phyloP scores from a whole-genome alignment of 495 filamentous ascomycete species.

The Daldinia bambusicola region DNA sequence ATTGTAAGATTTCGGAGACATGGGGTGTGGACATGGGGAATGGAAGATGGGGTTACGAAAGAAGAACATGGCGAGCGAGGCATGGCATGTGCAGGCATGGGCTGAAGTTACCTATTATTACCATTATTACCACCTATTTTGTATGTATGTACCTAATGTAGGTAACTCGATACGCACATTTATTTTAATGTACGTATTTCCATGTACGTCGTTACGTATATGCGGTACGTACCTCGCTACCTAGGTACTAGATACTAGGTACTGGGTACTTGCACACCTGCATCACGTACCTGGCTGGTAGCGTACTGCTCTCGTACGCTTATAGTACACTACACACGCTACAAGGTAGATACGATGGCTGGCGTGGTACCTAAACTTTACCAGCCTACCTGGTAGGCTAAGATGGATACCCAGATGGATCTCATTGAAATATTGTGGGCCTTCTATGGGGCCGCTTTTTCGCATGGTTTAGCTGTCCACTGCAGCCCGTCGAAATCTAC shows the following conservation, averaged over 20 bases:
- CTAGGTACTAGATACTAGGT: too few relatives aligned
- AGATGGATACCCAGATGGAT: conserved; percentile 43
- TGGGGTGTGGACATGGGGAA: conserved; percentile 27
- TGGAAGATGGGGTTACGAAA: conserved; percentile 37
- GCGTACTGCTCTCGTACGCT: too few relatives aligned
- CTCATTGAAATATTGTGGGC: conserved; percentile 29
- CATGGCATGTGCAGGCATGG: conserved; percentile 38
- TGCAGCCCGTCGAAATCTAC: conserved; percentile 41
- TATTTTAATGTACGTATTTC: neutral
- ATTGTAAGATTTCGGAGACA: conserved; percentile 43
- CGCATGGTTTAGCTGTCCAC: conserved; percentile 29
- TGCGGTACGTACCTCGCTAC: too few relatives aligned
- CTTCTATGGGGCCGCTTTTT: conserved; percentile 28
- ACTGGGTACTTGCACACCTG: too few relatives aligned
- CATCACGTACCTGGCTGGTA: too few relatives aligned
- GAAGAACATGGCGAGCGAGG: conserved; percentile 41
- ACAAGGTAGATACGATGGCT: neutral
- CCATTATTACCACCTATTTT: conserved; percentile 12
- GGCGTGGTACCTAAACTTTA: neutral
- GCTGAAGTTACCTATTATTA: conserved; percentile 25
- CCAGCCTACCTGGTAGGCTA: neutral
- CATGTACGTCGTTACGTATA: too few relatives aligned
- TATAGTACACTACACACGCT: neutral
- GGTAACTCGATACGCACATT: neutral
- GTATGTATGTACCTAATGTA: neutral